Base-by-base conservation (phyloP, 1,284 basidiomycete genomes). In the Tylopilus sp. region DNA sequence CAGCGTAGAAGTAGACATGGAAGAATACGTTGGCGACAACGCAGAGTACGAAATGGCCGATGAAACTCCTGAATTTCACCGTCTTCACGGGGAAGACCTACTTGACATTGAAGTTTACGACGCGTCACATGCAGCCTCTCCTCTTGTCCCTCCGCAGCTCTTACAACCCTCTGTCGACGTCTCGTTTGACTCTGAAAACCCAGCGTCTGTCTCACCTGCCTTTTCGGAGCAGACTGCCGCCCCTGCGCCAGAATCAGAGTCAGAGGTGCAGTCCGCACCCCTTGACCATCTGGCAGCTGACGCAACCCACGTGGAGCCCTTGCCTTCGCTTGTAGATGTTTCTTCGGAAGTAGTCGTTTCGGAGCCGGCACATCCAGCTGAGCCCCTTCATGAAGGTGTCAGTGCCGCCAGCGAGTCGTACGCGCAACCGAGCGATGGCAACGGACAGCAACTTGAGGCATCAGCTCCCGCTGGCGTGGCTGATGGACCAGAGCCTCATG, bases 31-130 rank as follows among this genome's bases (percentile, higher is more conserved):
- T 33, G 85, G 84, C 73, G 81, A 83, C 38, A 84, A 85, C 65
- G 79, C 81, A 54, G 92, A 93, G 77, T 93, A 90, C 74, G 91
- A 93, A 69, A 93, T 93, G 91, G 83, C 82, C 24, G 90, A 77
- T 57, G 77, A 79, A 70, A 79, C 75, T 15, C 64, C 61, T 26
- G 80, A 79, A 60, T 71, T 75, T 77, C 67, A 73, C 1, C 69
- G 67, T 70, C 67, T 70, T 69, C 63, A 69, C 63, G 71, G 70
- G 44, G 74, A 72, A 64, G 84, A 87, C 62, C 67, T 81, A 55
- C 72, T 84, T 57, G 88, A 93, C 74, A 82, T 91, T 55, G 90
- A 93, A 71, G 84, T 92, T 49, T 82, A 84, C 70, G 90, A 91
- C 72, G 84, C 80, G 51, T 83, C 86, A 33, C 79, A 78, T 55